These are phyloP conservation scores for Termitomyces sp. DNA, from an alignment of 768 basidiomycete genomes.

Conservation along the genomic window DNA sequence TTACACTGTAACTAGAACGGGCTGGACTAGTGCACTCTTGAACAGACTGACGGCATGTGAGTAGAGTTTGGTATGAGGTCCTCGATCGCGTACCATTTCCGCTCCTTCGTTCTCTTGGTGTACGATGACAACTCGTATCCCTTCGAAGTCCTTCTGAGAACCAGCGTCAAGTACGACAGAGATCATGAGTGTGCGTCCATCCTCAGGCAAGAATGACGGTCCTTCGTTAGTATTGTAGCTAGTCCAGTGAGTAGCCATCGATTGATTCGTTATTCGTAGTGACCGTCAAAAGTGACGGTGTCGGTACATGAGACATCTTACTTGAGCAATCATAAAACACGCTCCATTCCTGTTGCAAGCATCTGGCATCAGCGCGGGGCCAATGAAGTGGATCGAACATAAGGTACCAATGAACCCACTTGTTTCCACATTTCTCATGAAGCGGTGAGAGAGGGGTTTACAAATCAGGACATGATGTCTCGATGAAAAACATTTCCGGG, in stretches of 20 bases:
- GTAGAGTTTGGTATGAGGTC: neutral
- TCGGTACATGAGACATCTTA: constrained; percentile 7
- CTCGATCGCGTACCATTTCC: constrained; percentile 4
- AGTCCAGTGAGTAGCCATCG: constrained; percentile 2
- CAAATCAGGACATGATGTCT: neutral
- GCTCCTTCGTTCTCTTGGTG: neutral
- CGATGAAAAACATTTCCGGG: neutral
- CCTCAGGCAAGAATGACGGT: constrained; percentile 10
- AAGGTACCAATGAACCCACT: neutral
- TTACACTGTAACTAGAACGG: neutral
- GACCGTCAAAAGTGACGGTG: neutral
- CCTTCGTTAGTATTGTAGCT: constrained; percentile 6
- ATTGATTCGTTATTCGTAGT: neutral
- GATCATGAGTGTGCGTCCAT: constrained; percentile 11
- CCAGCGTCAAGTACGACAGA: constrained; percentile 13
- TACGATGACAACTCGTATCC: constrained; percentile 13
- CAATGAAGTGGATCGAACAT: neutral
- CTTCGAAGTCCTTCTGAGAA: constrained; percentile 5
- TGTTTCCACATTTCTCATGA: neutral
- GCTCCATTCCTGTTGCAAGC: neutral
- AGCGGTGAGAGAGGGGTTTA: neutral
- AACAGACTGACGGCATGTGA: neutral
- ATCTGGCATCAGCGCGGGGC: neutral
- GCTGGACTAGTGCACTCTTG: neutral
- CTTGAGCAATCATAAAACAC: constrained; percentile 1